Evolutionary conservation across 2,329 filamentous ascomycete genomes (phyloP), one percentile per base, ranked within the genome.

Genomic region (Verticillium nubilum): DNA sequence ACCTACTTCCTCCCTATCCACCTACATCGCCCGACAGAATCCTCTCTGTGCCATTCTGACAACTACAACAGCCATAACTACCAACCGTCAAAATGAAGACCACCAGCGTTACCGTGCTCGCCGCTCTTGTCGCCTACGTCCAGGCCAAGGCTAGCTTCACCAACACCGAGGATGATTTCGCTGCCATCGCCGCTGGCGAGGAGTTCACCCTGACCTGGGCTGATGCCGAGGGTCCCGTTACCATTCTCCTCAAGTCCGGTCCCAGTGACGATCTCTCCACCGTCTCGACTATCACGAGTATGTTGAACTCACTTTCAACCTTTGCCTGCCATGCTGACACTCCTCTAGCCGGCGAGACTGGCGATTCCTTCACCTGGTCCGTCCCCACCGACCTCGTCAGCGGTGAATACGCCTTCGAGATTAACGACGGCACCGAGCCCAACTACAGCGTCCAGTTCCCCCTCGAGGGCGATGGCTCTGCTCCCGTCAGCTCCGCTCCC

Each of bases 401-500:
- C 28, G 78, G 71, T 68, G 67, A 65, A 31, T 82, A 81, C 65
- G 78, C 79, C 62, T 72, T 82, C 64, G 69, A 75, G 70, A 79
- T 82, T 66, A 62, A 58, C 28, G 78, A 81, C 64, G 66, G 65
- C 33, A 19, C 25, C 25, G 68, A 70, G 13, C 62, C 67, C 67
- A 82, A 82, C 78, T 82, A 77, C 74, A 77, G 74, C 65, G 4
- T 60, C 13, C 71, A 71, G 67, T 81, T 78, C 68, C 15, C 62
- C 7, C 64, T 77, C 56, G 23, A 56, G 17, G 74, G 73, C 52
- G 68, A 62, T 25, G 66, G 58, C 63, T 65, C 57, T 26, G 65
- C 65, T 65, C 50, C 65, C 31, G 60, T 25, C 17, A 47, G 42
- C 61, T 50, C 56, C 63, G 26, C 58, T 60, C 19, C 57, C 61